A percentile compares a stretch with the other conserved stretches of the same genome.
Evolutionary conservation across 73 alveolate species (phyloP).

Genomic region (Paraurostyla sp.): DNA sequence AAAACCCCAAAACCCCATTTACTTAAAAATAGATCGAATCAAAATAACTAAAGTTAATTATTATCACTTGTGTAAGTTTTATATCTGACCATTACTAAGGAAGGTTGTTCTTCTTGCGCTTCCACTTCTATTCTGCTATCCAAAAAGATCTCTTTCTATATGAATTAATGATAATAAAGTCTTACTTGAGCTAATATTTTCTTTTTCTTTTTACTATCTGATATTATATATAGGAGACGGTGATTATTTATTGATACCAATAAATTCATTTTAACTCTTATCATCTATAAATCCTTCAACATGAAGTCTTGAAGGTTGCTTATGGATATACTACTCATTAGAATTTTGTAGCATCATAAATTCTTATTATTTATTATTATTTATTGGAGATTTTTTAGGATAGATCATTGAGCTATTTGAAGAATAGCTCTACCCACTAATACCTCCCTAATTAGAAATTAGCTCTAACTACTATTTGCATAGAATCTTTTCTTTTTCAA

Average conservation of each 20-base stretch:
- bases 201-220: conserved; percentile 35
- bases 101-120: conserved; percentile 38
- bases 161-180: not conserved
- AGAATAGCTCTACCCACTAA: not conserved
- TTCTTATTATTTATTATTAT: not conserved
- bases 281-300: conserved; percentile 21
- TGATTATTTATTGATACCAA: not conserved
- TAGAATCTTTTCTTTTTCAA: conserved; percentile 30
- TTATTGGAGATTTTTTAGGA: conserved; percentile 14
- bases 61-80: not conserved
- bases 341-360: conserved; percentile 2
- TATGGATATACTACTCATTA: not conserved
- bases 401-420: not conserved
- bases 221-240: conserved; percentile 39
- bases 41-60: no score
- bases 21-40: no score
- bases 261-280: not conserved
- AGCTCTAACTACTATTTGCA: conserved; percentile 14
- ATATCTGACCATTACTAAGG: not conserved
- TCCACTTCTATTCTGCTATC: conserved; percentile 32
- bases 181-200: conserved; percentile 23
- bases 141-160: conserved; percentile 20
- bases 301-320: not conserved
- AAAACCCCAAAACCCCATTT: no score
- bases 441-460: not conserved